Conservation (phyloP, 306 rosid species). For the Bauhinia variegata region DNA sequence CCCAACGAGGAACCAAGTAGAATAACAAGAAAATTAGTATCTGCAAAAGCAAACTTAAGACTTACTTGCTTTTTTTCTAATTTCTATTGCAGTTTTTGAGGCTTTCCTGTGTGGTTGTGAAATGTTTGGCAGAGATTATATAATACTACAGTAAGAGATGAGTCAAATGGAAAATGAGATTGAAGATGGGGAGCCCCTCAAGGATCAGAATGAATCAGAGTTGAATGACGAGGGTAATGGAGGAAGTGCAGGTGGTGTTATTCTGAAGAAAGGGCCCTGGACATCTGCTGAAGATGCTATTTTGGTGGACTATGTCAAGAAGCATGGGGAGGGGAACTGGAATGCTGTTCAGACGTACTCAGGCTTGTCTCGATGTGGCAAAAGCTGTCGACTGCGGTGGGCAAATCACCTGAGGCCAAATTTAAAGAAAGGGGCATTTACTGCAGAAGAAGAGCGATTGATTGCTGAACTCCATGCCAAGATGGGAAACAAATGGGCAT, state of each 20-base stretch:
- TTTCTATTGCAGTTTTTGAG: slow-evolving; percentile 10
- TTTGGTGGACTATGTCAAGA: slow-evolving; percentile 84
- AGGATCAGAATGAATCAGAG: slow-evolving; percentile 52
- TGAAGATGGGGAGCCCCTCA: slow-evolving; percentile 57
- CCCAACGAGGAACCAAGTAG: slow-evolving; percentile 4
- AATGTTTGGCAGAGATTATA: slow-evolving; percentile 43
- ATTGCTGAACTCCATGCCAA: slow-evolving; percentile 84
- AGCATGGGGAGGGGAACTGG: slow-evolving; percentile 99
- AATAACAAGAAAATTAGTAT: slow-evolving; percentile 20
- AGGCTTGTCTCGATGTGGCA: slow-evolving; percentile 88
- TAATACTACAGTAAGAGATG: slow-evolving; percentile 54
- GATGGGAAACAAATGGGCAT: slow-evolving; percentile 99
- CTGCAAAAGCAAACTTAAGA: slow-evolving; percentile 21
- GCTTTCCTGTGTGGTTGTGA: slow-evolving; percentile 31
- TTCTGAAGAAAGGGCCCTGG: slow-evolving; percentile 97
- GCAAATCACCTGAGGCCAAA: slow-evolving; percentile 97
- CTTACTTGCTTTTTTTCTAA: slow-evolving; percentile 23
- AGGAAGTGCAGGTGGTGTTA: slow-evolving; percentile 43
- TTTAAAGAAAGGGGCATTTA: slow-evolving; percentile 91
- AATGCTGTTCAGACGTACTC: slow-evolving; percentile 97
- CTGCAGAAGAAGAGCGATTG: slow-evolving; percentile 73
- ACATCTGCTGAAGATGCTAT: slow-evolving; percentile 86
- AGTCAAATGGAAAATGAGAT: slow-evolving; percentile 51
- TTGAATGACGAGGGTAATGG: slow-evolving; percentile 59
- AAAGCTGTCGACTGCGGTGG: slow-evolving; percentile 98